These are phyloP conservation scores for Dictyostelium purpureum DNA, from an alignment of 78 protist genomes.

Conservation along the genomic window DNA sequence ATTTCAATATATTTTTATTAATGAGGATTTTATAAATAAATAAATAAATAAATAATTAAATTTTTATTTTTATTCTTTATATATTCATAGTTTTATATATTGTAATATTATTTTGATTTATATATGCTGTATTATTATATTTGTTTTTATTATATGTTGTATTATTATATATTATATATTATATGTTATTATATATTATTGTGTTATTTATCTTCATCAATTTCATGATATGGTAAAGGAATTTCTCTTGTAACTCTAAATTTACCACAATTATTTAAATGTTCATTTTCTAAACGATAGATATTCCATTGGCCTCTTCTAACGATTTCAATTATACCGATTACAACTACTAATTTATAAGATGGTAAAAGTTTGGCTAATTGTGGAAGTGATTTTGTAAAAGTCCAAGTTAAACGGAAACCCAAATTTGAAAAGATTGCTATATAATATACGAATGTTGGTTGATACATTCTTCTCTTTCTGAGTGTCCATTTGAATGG, in stretches of 20 bases:
- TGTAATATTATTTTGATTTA: too few species aligned
- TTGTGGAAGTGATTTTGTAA: conserved; percentile 75
- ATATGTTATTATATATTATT: too few species aligned
- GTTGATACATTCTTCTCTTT: conserved; percentile 71
- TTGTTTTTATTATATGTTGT: too few species aligned
- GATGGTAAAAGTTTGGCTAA: conserved; percentile 19
- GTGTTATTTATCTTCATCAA: neutral
- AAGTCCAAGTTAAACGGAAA: conserved; percentile 70
- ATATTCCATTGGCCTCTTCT: conserved; percentile 82
- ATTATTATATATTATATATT: too few species aligned
- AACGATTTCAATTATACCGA: conserved; percentile 57
- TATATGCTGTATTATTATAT: too few species aligned
- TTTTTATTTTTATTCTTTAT: neutral
- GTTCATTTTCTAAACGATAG: conserved; percentile 82
- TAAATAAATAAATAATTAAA: too few species aligned
- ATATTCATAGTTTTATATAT: too few species aligned
- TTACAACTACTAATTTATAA: conserved; percentile 41
- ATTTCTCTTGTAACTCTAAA: conserved; percentile 67
- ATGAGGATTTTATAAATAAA: too few species aligned
- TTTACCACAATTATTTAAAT: conserved; percentile 72
- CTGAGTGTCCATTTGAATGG: conserved; percentile 45
- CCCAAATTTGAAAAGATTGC: conserved; percentile 73
- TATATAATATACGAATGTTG: conserved; percentile 56
- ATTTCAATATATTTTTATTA: too few species aligned
- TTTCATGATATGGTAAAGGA: conserved; percentile 54